Evolutionary conservation across 192 early-diverging fungal species (phyloP).

Genomic region (Rhizophlyctis rosea): DNA sequence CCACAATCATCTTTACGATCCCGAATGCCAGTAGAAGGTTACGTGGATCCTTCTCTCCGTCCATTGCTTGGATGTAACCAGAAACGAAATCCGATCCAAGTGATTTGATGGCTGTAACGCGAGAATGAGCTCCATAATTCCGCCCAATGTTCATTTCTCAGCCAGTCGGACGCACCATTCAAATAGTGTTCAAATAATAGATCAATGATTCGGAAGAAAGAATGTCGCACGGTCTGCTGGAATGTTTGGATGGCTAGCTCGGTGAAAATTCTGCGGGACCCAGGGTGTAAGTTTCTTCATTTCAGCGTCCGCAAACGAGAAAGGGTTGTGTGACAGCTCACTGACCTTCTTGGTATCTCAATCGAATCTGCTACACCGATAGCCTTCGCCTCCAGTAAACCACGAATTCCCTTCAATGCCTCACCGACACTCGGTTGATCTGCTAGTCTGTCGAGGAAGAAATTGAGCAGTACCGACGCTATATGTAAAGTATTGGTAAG

Average conservation of each 20-base stretch:
- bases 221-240: constrained; percentile 78
- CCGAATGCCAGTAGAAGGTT: constrained; percentile 88
- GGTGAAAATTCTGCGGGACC: constrained; percentile 66
- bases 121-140: constrained; percentile 86
- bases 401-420: constrained; percentile 34
- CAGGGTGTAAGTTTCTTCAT: too few relatives aligned
- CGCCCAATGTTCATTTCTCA: constrained; percentile 85
- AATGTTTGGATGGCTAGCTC: constrained; percentile 89
- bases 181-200: constrained; percentile 56
- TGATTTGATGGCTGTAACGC: constrained; percentile 50
- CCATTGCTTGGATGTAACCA: constrained; percentile 83
- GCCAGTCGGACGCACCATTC: constrained; percentile 72
- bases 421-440: constrained; percentile 42
- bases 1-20: constrained; percentile 65
- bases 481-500: not conserved
- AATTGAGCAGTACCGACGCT: constrained; percentile 40
- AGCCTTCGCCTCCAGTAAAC: constrained; percentile 31
- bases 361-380: constrained; percentile 19
- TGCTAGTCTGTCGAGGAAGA: constrained; percentile 43
- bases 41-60: constrained; percentile 99
- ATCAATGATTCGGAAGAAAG: constrained; percentile 68
- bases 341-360: constrained; percentile 14
- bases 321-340: too few relatives aligned
- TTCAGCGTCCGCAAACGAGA: too few relatives aligned
- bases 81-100: constrained; percentile 72